Evolutionary conservation across 2,329 filamentous ascomycete genomes (phyloP).

Genomic region (Xylaria sp.): DNA sequence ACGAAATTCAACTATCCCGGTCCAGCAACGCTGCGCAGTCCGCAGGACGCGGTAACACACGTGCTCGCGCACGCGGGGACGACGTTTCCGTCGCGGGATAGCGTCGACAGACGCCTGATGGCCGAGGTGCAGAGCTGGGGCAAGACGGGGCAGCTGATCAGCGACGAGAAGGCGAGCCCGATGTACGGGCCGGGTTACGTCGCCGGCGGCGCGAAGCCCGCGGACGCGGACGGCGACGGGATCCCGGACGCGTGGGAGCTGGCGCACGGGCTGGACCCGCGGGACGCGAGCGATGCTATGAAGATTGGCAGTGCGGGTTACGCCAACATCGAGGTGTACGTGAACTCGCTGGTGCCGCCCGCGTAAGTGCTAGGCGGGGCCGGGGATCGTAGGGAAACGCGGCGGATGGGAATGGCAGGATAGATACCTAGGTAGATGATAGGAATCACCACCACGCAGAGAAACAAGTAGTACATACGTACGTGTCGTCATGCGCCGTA

Average conservation of each 20-base stretch:
- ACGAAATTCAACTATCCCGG: constrained; percentile 50
- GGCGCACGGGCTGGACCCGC: constrained; percentile 48
- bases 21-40: constrained; percentile 47
- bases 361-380: neutral
- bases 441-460: too few species aligned
- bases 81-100: constrained; percentile 49
- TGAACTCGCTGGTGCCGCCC: constrained; percentile 52
- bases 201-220: constrained; percentile 45
- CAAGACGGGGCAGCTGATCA: constrained; percentile 51
- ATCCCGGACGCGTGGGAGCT: constrained; percentile 56
- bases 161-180: constrained; percentile 48
- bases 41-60: constrained; percentile 47
- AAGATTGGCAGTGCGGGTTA: constrained; percentile 50
- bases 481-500: too few species aligned
- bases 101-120: constrained; percentile 50
- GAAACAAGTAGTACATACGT: too few species aligned
- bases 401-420: too few species aligned
- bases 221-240: constrained; percentile 55
- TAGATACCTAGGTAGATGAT: too few species aligned
- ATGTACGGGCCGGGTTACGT: constrained; percentile 49
- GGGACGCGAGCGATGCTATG: constrained; percentile 49
- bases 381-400: neutral
- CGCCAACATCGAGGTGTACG: constrained; percentile 55
- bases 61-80: constrained; percentile 50
- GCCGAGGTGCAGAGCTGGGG: constrained; percentile 53